phyloP scores from a whole-genome alignment of 495 filamentous ascomycete genomes.

The Cladorrhinum samala region DNA sequence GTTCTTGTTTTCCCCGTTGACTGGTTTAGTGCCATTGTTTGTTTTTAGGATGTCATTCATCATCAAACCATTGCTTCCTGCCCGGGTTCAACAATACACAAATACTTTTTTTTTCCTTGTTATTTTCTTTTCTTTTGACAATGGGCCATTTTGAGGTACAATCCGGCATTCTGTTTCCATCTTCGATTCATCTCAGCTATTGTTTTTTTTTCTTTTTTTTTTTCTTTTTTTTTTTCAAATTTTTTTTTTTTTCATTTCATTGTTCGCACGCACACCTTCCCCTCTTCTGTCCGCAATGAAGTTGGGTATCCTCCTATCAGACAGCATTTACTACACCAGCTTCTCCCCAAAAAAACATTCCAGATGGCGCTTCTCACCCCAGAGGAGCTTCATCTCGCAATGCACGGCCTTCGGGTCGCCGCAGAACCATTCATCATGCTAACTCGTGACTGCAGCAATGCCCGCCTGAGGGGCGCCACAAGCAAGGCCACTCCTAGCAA shows the following conservation, averaged over 20 bases:
- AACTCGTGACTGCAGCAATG: slow-evolving; percentile 32
- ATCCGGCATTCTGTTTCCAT: background rate
- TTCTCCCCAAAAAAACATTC: background rate
- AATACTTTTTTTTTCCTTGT: no score
- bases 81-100: no score
- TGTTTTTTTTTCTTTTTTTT: background rate
- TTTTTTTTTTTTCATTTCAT: no score
- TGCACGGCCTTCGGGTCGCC: background rate
- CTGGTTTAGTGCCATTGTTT: no score
- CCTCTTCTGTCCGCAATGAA: no score
- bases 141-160: background rate
- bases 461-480: slow-evolving; percentile 41
- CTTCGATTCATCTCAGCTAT: background rate
- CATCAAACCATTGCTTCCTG: no score
- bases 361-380: background rate
- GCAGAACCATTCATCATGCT: slow-evolving; percentile 6
- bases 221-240: background rate
- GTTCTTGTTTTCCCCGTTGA: slow-evolving; percentile 33
- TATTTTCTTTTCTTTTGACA: no score
- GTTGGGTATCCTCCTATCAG: no score
- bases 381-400: background rate
- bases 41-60: slow-evolving; percentile 12
- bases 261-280: no score
- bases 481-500: slow-evolving; percentile 34
- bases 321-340: no score